Evolutionary conservation across 257 asterid genomes (phyloP), one percentile per base, ranked within the genome.

Genomic region (Jacaranda copaia): DNA sequence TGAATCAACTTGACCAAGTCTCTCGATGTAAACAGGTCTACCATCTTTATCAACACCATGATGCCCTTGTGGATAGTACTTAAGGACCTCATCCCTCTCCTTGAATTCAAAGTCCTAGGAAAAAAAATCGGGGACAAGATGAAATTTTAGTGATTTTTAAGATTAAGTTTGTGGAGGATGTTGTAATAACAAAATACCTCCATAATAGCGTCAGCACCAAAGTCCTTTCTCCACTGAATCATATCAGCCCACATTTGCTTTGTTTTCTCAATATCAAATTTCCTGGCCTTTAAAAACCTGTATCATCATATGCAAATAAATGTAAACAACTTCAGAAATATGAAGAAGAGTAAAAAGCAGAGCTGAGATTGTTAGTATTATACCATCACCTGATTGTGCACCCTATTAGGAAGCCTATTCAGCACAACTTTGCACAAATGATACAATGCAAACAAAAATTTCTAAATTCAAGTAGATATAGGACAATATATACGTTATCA

Each of bases 11-110:
- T 78, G 88, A 13, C 99, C 99, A 4, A 96, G 85, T 70, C 89
- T 84, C 82, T 96, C 99, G 0, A 96, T 90, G 77, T 96, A 96
- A 60, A 96, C 77, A 0, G 99, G 99, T 59, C 98, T 79, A 0
- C 99, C 99, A 2, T 93, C 98, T 77, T 93, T 96, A 91, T 96
- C 99, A 43, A 96, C 97, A 45, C 99, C 99, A 25, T 96, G 99
- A 78, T 93, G 97, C 62, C 98, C 99, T 84, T 96, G 99, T 56
- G 99, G 99, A 73, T 96, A 96, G 89, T 93, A 79, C 71, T 93
- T 87, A 11, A 93, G 87, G 66, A 96, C 99, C 80, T 96, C 98
- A 1, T 87, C 94, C 70, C 79, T 93, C 83, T 93, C 99, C 86
- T 88, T 86, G 88, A 96, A 96, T 0, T 90, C 93, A 71, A 96